Evolutionary conservation across 805 yeast genomes (phyloP).

Genomic region (Alloascoidea africana): DNA sequence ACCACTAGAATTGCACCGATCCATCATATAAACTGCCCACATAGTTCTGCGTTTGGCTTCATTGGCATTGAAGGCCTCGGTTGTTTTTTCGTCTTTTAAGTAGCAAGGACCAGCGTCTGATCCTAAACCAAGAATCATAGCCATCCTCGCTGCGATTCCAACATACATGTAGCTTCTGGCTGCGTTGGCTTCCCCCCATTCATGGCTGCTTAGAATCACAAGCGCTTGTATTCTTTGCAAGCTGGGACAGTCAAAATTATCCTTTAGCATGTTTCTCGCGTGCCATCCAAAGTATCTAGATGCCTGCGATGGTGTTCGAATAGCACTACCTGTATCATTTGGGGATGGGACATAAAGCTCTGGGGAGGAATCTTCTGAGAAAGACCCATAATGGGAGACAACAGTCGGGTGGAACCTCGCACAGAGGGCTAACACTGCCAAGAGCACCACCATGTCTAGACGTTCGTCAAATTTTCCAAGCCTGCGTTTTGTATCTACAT

Average conservation of each 20-base stretch:
- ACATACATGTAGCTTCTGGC: constrained; percentile 21
- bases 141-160: constrained; percentile 26
- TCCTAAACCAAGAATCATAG: too few species aligned
- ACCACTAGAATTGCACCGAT: constrained; percentile 23
- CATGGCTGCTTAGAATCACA: constrained; percentile 22
- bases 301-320: constrained; percentile 16
- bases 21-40: constrained; percentile 28
- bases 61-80: constrained; percentile 13
- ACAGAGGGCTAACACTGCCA: constrained; percentile 22
- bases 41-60: constrained; percentile 23
- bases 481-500: too few species aligned
- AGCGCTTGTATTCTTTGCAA: constrained; percentile 23
- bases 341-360: constrained; percentile 15
- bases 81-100: too few species aligned
- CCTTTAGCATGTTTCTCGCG: constrained; percentile 17
- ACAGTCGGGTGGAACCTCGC: constrained; percentile 20
- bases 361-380: constrained; percentile 16
- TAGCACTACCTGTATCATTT: too few species aligned
- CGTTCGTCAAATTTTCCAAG: too few species aligned
- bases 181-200: constrained; percentile 25
- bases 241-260: constrained; percentile 23
- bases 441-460: constrained; percentile 18
- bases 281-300: constrained; percentile 25
- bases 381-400: constrained; percentile 18
- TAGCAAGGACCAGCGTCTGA: too few species aligned